phyloP scores from a whole-genome alignment of 164 flowering plant species.

The Dillenia turbinata region DNA sequence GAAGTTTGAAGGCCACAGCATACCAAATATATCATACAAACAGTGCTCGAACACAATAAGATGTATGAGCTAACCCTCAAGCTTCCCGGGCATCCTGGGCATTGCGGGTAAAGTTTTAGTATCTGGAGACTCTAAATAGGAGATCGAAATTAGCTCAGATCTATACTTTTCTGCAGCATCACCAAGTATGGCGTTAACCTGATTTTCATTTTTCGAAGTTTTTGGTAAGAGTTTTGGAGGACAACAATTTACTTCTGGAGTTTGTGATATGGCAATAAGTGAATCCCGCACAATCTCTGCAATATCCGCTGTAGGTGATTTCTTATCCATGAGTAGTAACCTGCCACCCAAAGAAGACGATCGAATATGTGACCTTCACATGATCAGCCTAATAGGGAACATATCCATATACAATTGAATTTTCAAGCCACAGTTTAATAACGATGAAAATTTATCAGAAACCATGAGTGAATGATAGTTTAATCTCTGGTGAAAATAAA shows the following conservation, averaged over 20 bases:
- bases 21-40: too few species aligned
- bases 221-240: not conserved
- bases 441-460: too few species aligned
- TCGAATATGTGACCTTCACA: too few species aligned
- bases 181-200: slow-evolving; percentile 1
- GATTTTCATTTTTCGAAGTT: not conserved
- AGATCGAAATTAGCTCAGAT: slow-evolving; percentile 1
- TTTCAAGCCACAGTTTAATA: too few species aligned
- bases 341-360: too few species aligned
- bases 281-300: slow-evolving; percentile 24
- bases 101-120: slow-evolving; percentile 15
- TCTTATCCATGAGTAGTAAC: slow-evolving; percentile 14
- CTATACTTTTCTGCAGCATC: slow-evolving; percentile 17
- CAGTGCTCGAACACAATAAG: not conserved
- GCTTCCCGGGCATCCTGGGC: slow-evolving; percentile 5
- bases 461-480: too few species aligned
- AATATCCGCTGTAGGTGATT: slow-evolving; percentile 9
- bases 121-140: slow-evolving; percentile 8
- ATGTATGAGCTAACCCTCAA: slow-evolving; percentile 13
- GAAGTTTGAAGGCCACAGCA: too few species aligned
- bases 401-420: too few species aligned
- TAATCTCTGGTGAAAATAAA: too few species aligned
- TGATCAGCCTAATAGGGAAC: too few species aligned
- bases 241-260: slow-evolving; percentile 12
- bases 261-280: slow-evolving; percentile 27